phyloP scores from a whole-genome alignment of 2,329 filamentous ascomycete species.

The Penicillium sp. region DNA sequence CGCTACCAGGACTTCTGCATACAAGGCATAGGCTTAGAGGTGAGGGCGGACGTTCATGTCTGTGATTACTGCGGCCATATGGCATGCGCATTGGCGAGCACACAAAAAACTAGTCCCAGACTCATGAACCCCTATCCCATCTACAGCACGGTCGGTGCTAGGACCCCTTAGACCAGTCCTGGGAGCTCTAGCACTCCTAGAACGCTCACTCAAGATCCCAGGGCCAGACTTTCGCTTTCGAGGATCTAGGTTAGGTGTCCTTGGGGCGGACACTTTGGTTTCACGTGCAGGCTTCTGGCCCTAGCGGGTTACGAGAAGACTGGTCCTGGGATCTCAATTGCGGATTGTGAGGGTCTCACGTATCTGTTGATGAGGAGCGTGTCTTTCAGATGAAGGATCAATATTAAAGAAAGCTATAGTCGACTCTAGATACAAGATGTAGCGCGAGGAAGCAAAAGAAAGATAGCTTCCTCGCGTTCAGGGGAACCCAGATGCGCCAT shows the following conservation, averaged over 20 bases:
- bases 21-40: background rate
- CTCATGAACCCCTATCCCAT: background rate
- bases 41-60: background rate
- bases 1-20: background rate
- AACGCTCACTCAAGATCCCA: constrained; percentile 6
- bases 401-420: constrained; percentile 3
- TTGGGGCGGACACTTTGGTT: background rate
- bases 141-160: accelerated
- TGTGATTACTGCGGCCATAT: background rate
- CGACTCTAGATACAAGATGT: constrained; percentile 4
- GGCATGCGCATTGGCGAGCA: background rate
- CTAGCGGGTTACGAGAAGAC: background rate
- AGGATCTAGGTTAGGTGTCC: background rate
- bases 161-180: background rate
- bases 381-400: background rate
- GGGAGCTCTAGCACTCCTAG: constrained; percentile 1
- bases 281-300: background rate
- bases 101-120: background rate
- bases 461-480: constrained; percentile 1
- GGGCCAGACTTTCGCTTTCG: background rate
- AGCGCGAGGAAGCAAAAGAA: no score
- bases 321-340: background rate
- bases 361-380: background rate
- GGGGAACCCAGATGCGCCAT: constrained; percentile 1
- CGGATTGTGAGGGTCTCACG: background rate